These are phyloP conservation scores for Sclerotinia minor DNA, from an alignment of 2,329 filamentous ascomycete species.

Conservation along the genomic window DNA sequence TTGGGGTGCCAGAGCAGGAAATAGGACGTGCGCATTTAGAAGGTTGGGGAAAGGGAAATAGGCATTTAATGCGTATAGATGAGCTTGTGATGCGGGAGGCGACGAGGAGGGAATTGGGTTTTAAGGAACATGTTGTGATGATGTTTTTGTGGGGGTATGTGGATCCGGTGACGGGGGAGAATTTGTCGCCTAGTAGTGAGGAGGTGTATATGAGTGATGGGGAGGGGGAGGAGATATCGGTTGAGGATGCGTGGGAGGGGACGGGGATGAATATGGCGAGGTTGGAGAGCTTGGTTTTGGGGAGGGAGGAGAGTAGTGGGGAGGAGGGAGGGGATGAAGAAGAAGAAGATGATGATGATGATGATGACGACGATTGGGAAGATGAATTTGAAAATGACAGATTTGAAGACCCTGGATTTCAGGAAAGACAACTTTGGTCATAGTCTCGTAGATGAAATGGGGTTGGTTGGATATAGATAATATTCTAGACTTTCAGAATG, in stretches of 20 bases:
- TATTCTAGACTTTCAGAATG: not conserved
- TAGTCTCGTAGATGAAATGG: no score
- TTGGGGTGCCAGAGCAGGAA: slow-evolving; percentile 52
- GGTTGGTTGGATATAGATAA: not conserved
- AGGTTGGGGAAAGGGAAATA: slow-evolving; percentile 53
- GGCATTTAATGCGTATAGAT: slow-evolving; percentile 56
- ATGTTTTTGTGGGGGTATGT: slow-evolving; percentile 66
- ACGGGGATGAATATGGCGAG: slow-evolving; percentile 16
- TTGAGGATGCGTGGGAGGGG: slow-evolving; percentile 9
- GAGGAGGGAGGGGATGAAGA: not conserved
- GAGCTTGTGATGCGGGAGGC: slow-evolving; percentile 60
- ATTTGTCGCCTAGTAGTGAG: slow-evolving; percentile 52
- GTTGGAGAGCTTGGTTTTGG: slow-evolving; percentile 4
- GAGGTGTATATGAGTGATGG: slow-evolving; percentile 55
- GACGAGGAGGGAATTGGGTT: slow-evolving; percentile 50
- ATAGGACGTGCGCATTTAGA: slow-evolving; percentile 57
- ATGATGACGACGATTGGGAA: not conserved
- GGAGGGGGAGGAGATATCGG: slow-evolving; percentile 36
- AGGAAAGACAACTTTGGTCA: not conserved
- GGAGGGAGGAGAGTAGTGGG: not conserved
- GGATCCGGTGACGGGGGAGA: slow-evolving; percentile 52
- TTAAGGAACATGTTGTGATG: slow-evolving; percentile 55
- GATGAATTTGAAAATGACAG: not conserved
- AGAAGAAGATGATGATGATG: not conserved
- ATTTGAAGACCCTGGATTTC: not conserved